Conservation (phyloP, 1,139 yeast genomes). For the Diutina neorugosa region DNA sequence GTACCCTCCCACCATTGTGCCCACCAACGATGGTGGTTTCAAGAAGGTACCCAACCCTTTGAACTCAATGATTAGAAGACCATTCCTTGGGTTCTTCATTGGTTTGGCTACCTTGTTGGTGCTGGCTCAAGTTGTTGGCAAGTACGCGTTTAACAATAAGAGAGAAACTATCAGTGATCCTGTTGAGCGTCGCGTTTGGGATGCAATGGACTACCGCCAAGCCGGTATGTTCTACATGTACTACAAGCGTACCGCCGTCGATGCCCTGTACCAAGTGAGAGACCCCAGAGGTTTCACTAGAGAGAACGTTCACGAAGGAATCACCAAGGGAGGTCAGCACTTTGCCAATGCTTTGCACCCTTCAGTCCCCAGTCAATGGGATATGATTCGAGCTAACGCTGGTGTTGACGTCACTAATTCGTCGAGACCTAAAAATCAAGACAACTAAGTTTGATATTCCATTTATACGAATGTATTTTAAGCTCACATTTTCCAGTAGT, state of each 20-base stretch:
- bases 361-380: not conserved
- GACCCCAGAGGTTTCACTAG: conserved; percentile 25
- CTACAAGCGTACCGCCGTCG: conserved; percentile 21
- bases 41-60: conserved; percentile 1
- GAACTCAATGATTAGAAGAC: conserved; percentile 14
- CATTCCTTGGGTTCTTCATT: conserved; percentile 21
- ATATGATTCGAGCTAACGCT: conserved; percentile 1
- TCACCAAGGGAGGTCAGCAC: not conserved
- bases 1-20: not conserved
- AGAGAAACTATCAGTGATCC: conserved; percentile 6
- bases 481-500: not conserved
- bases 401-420: not conserved
- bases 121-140: conserved; percentile 16
- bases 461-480: not conserved
- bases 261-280: conserved; percentile 22
- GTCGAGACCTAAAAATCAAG: not conserved
- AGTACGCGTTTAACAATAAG: conserved; percentile 15
- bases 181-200: conserved; percentile 23
- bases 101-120: conserved; percentile 19
- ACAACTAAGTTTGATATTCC: not conserved
- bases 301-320: conserved; percentile 14
- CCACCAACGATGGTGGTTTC: not conserved
- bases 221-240: conserved; percentile 25
- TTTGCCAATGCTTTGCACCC: conserved; percentile 2
- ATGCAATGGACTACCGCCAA: conserved; percentile 25